Conservation (phyloP, 495 filamentous ascomycete species). For the Daldinia grandis region DNA sequence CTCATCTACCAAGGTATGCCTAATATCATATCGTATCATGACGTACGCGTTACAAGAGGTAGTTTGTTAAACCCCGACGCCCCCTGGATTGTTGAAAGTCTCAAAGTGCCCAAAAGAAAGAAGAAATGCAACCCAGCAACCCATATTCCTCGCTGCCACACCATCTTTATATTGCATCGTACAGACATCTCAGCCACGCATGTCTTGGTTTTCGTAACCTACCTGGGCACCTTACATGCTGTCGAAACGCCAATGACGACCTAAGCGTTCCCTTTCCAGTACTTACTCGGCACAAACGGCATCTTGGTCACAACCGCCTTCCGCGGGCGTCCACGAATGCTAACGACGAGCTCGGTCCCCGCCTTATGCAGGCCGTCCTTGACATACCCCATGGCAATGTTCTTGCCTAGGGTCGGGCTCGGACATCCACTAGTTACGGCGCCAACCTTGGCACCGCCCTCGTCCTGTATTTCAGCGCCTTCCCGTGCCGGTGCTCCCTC, state of each 20-base stretch:
- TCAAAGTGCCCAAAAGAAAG: constrained; percentile 1
- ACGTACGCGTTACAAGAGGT: not conserved
- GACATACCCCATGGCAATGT: constrained; percentile 97
- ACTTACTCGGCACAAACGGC: constrained; percentile 90
- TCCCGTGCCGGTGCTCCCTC: constrained; percentile 91
- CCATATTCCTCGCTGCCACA: not conserved
- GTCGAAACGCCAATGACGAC: not conserved
- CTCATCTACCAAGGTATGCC: constrained; percentile 13
- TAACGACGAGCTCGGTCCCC: constrained; percentile 82
- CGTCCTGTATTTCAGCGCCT: constrained; percentile 76
- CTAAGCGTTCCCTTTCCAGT: constrained; percentile 45
- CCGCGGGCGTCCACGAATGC: constrained; percentile 82
- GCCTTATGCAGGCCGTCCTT: constrained; percentile 82
- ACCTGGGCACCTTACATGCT: not conserved
- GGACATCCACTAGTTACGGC: constrained; percentile 89
- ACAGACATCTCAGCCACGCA: too few species aligned
- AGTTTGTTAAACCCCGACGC: constrained; percentile 5
- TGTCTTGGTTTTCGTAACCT: too few species aligned
- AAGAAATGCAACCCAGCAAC: not conserved
- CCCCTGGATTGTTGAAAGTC: constrained; percentile 10
- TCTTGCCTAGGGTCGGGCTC: constrained; percentile 81
- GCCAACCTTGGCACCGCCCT: constrained; percentile 62
- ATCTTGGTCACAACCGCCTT: constrained; percentile 87
- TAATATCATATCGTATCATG: not conserved
- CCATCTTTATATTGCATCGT: not conserved